phyloP scores from a whole-genome alignment of 257 asterid species.

The Plantago major region DNA sequence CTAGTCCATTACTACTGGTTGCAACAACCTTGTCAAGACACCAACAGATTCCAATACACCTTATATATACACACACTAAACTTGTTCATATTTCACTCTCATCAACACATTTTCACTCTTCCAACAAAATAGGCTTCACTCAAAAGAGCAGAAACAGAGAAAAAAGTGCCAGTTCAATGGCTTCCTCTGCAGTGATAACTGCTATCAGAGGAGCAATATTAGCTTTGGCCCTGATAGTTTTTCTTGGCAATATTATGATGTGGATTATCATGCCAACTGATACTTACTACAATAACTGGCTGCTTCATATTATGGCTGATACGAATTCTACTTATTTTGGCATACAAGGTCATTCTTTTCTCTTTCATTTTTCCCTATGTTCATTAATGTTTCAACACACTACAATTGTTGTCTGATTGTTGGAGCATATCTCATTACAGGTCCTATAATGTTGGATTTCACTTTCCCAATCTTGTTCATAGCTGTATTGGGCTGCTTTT shows the following conservation, averaged over 20 bases:
- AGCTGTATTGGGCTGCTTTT: constrained; percentile 83
- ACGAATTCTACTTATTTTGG: constrained; percentile 85
- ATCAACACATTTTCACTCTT: constrained; percentile 9
- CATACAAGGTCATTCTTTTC: constrained; percentile 52
- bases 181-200: constrained; percentile 33
- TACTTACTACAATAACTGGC: constrained; percentile 78
- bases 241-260: constrained; percentile 94
- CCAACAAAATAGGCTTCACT: not conserved
- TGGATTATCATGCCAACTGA: constrained; percentile 97
- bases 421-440: constrained; percentile 24
- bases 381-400: not conserved
- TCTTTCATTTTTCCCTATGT: not conserved
- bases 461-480: constrained; percentile 88
- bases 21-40: constrained; percentile 35
- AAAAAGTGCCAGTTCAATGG: constrained; percentile 26
- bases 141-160: not conserved
- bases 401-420: not conserved
- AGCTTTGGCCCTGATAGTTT: constrained; percentile 50
- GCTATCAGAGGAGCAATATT: constrained; percentile 48
- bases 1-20: constrained; percentile 37
- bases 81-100: constrained; percentile 3
- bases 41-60: constrained; percentile 9
- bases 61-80: constrained; percentile 12
- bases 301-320: constrained; percentile 57
- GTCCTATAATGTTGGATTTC: constrained; percentile 87